Base-by-base conservation (phyloP, 2,329 filamentous ascomycete species). In the Phoma herbarum region DNA sequence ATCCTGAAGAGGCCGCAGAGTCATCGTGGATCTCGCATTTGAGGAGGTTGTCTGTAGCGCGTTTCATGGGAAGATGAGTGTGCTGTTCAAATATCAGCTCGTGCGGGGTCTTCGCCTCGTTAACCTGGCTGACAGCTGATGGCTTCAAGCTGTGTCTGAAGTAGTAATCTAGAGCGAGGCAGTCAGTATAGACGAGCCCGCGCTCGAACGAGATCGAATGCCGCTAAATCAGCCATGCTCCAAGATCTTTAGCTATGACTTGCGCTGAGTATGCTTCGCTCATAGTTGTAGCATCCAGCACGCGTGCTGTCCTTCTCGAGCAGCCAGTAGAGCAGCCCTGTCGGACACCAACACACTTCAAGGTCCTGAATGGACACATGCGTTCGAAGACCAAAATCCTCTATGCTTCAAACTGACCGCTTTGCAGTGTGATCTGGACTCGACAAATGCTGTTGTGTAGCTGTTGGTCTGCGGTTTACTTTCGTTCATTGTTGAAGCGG, bases 361-460 rank as follows among this genome's bases (percentile, higher is more conserved):
- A 4, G 33, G 4, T 18, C 11, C 5, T 35, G 33, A 12, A n/a
- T 6, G 4, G 2, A n/a, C 33, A n/a, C 33, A 35, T 5, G 14
- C 14, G 12, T 20, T n/a, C 7, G 16, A 37, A 7, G n/a, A n/a
- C 35, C n/a, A 37, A 5, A 7, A 20, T 20, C n/a, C n/a, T 20
- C 1, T 10, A 20, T 37, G 35, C n/a, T 10, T 37, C 18, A 14
- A 41, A 10, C 18, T 41, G 37, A 10, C 1, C 11, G 11, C 11
- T 20, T 41, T 14, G 37, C 11, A 12, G 20, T 41, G 12, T 7
- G 3, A 20, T 41, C 11, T 22, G 37, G 1, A 14, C 18, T 39
- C 2, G 18, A 14, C n/a, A n/a, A 1, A 5, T 14, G 20, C 16
- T 0, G 11, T 5, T 4, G 10, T 7, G 11, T 7, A 1, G 20